Evolutionary conservation across 352 stramenopile species (phyloP).

Genomic region (Pythium guiyangense): DNA sequence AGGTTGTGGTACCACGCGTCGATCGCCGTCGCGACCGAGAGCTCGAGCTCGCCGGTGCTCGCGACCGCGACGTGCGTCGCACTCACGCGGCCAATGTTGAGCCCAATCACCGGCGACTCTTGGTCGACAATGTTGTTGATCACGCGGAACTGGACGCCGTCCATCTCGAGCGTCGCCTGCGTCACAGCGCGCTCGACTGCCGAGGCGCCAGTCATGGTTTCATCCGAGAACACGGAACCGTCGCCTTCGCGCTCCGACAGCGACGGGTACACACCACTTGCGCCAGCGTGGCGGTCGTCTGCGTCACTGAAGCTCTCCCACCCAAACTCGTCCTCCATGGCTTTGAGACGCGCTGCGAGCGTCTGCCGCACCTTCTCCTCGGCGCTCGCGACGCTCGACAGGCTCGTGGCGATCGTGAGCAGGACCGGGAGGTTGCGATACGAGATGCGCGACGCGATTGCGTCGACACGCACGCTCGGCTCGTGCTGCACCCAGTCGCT

Average conservation of each 20-base stretch:
- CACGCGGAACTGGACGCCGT: conserved; percentile 53
- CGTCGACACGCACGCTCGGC: conserved; percentile 33
- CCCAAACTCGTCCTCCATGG: conserved; percentile 36
- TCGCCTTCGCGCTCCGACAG: conserved; percentile 22
- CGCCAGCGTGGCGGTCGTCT: conserved; percentile 21
- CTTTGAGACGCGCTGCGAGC: conserved; percentile 28
- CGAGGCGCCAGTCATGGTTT: not conserved
- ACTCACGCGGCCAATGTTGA: conserved; percentile 42
- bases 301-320: conserved; percentile 32
- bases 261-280: conserved; percentile 32
- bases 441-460: conserved; percentile 52
- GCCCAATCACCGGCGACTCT: conserved; percentile 68
- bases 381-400: conserved; percentile 29
- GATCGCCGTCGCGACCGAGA: conserved; percentile 31
- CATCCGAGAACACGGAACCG: not conserved
- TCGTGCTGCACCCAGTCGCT: conserved; percentile 41
- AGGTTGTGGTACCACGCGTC: conserved; percentile 86
- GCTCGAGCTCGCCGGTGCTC: conserved; percentile 26
- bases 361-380: conserved; percentile 41
- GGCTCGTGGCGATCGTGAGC: conserved; percentile 38
- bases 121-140: conserved; percentile 85
- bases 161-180: conserved; percentile 27
- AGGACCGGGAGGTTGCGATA: conserved; percentile 72
- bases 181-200: conserved; percentile 14
- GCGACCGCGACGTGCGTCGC: conserved; percentile 26